Conservation (phyloP, 441 rosid genomes). For the Adansonia madagascariensis region DNA sequence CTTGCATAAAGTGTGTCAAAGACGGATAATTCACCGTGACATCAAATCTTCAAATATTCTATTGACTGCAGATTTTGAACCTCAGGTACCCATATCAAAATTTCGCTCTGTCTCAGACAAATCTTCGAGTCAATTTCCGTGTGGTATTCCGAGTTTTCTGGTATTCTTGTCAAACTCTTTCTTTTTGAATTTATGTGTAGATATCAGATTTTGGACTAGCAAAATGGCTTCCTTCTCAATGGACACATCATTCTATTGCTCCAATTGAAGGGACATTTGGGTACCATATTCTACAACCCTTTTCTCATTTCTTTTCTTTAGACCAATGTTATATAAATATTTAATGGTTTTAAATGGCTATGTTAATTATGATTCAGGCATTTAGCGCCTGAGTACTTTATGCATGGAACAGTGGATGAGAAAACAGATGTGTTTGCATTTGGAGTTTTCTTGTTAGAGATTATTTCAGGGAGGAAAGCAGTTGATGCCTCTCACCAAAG, state of each 20-base stretch:
- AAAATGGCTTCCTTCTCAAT: slow-evolving; percentile 97
- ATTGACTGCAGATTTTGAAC: slow-evolving; percentile 74
- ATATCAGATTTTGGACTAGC: slow-evolving; percentile 98
- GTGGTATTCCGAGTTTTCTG: neutral
- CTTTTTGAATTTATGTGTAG: slow-evolving; percentile 33
- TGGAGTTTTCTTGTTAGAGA: slow-evolving; percentile 86
- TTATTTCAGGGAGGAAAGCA: slow-evolving; percentile 86
- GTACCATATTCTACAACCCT: slow-evolving; percentile 35
- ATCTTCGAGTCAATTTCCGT: neutral
- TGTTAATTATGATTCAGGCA: slow-evolving; percentile 49
- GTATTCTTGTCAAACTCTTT: neutral
- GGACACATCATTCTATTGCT: slow-evolving; percentile 95
- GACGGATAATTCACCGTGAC: slow-evolving; percentile 92
- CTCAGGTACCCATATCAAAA: slow-evolving; percentile 46
- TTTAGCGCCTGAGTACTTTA: slow-evolving; percentile 93
- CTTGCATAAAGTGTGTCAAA: slow-evolving; percentile 88
- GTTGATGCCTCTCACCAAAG: slow-evolving; percentile 90
- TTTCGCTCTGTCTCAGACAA: neutral
- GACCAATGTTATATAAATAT: too few species aligned
- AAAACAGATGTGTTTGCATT: slow-evolving; percentile 96
- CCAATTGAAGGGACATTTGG: slow-evolving; percentile 99
- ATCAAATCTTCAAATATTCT: slow-evolving; percentile 89
- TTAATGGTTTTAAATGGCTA: neutral
- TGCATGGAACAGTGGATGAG: slow-evolving; percentile 97
- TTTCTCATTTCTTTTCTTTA: neutral